Conservation (phyloP, 768 basidiomycete species). For the Austroboletus eburneus region DNA sequence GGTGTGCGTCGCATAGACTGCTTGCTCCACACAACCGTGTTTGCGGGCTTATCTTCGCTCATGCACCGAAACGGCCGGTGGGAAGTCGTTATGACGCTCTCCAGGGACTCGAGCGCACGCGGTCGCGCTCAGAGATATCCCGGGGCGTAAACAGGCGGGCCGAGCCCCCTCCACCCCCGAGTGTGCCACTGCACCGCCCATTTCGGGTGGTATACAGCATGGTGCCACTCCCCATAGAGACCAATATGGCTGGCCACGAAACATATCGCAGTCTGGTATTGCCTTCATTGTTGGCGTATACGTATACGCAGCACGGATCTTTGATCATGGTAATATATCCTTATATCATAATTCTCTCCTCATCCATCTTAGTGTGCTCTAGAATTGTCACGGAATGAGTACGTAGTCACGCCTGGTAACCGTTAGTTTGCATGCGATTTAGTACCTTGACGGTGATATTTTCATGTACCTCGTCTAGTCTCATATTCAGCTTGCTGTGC, state of each 20-base stretch:
- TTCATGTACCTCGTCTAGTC: too few relatives aligned
- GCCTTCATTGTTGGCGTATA: constrained; percentile 2
- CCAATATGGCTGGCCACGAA: background rate
- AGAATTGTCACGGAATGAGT: constrained; percentile 8
- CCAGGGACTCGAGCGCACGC: constrained; percentile 26
- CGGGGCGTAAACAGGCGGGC: background rate
- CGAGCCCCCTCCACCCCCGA: too few relatives aligned
- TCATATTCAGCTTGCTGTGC: too few relatives aligned
- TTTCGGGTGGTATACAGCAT: too few relatives aligned
- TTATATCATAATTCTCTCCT: background rate
- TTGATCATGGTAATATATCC: too few relatives aligned
- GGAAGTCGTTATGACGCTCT: constrained; percentile 43
- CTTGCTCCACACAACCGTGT: constrained; percentile 44
- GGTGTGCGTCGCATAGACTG: constrained; percentile 50
- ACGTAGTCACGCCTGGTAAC: too few relatives aligned
- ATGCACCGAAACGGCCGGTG: constrained; percentile 35
- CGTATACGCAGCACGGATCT: too few relatives aligned
- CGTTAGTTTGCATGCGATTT: too few relatives aligned
- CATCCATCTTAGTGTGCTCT: constrained; percentile 2
- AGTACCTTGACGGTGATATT: too few relatives aligned
- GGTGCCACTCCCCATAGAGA: background rate
- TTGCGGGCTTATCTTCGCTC: constrained; percentile 48
- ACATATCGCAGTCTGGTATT: constrained; percentile 10
- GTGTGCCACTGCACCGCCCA: too few relatives aligned
- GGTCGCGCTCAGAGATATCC: background rate